Evolutionary conservation across 169 alveolate genomes (phyloP).

Genomic region (Sarcocystis neurona): DNA sequence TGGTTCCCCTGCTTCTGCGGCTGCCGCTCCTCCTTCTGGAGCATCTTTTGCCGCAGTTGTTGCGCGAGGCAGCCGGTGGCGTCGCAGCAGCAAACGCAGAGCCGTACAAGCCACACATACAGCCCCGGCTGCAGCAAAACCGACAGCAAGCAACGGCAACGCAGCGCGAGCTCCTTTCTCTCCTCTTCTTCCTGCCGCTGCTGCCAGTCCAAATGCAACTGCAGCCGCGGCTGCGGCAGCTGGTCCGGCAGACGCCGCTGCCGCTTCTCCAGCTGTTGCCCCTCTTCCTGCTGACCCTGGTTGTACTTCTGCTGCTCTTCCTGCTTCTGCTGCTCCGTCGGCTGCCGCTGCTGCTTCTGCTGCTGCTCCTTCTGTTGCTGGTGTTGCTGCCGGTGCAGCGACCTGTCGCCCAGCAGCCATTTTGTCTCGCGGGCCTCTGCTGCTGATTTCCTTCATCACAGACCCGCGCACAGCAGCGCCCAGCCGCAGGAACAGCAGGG

Average conservation of each 20-base stretch:
- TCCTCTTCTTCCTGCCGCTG: not conserved
- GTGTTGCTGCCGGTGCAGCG: too few species aligned
- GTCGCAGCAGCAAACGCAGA: not conserved
- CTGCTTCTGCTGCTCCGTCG: not conserved
- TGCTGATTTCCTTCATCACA: too few species aligned
- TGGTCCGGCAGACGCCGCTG: not conserved
- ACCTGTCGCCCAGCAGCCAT: too few species aligned
- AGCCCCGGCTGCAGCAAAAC: not conserved
- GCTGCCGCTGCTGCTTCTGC: not conserved
- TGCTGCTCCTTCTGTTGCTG: too few species aligned
- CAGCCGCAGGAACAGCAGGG: too few species aligned
- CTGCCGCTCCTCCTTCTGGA: conserved; percentile 41
- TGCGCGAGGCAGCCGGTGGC: conserved; percentile 3
- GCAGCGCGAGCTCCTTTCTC: not conserved
- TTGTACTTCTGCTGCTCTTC: not conserved
- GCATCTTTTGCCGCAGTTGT: not conserved
- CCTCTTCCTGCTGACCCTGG: not conserved
- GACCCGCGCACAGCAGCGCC: too few species aligned
- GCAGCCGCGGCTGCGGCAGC: conserved; percentile 28
- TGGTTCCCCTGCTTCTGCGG: not conserved
- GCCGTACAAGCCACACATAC: not conserved
- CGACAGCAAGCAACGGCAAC: not conserved
- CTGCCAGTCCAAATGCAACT: not conserved
- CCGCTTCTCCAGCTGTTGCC: not conserved
- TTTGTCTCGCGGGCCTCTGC: too few species aligned